phyloP scores from a whole-genome alignment of 352 stramenopile genomes.

The Saprolegnia parasitica region DNA sequence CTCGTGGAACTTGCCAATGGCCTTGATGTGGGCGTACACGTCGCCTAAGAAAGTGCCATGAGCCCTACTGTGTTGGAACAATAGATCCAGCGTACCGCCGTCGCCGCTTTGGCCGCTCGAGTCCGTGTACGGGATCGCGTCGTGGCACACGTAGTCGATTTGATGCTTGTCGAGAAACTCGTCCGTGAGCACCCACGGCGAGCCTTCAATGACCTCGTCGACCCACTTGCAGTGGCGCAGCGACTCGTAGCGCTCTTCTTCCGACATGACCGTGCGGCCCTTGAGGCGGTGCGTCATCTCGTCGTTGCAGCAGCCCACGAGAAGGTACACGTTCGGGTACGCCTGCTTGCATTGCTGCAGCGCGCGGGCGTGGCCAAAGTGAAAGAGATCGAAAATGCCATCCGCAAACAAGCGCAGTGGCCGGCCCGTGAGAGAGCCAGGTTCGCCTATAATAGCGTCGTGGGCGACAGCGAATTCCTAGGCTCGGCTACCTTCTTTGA shows the following conservation, averaged over 20 bases:
- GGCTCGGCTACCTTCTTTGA: constrained; percentile 19
- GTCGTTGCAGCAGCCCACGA: constrained; percentile 84
- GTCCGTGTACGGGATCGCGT: constrained; percentile 81
- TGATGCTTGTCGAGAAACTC: constrained; percentile 79
- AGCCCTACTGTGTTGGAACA: background rate
- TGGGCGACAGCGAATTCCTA: background rate
- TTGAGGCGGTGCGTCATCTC: constrained; percentile 85
- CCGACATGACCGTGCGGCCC: constrained; percentile 82
- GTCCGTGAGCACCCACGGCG: constrained; percentile 82
- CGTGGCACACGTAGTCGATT: constrained; percentile 88
- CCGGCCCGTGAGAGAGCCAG: constrained; percentile 62
- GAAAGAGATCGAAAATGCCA: constrained; percentile 87
- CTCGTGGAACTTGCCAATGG: constrained; percentile 81
- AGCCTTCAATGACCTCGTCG: constrained; percentile 81
- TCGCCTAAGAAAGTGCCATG: constrained; percentile 34
- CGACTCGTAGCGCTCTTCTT: constrained; percentile 82
- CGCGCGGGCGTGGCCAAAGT: constrained; percentile 77
- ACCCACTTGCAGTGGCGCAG: constrained; percentile 85
- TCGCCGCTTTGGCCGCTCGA: constrained; percentile 62
- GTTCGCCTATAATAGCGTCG: constrained; percentile 35
- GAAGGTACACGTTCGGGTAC: constrained; percentile 79
- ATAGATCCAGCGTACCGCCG: constrained; percentile 23
- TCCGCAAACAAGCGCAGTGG: constrained; percentile 82
- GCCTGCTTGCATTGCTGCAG: constrained; percentile 84
- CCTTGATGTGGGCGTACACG: constrained; percentile 84